Evolutionary conservation across 2,329 filamentous ascomycete genomes (phyloP).

Genomic region (Penicillium sp.): DNA sequence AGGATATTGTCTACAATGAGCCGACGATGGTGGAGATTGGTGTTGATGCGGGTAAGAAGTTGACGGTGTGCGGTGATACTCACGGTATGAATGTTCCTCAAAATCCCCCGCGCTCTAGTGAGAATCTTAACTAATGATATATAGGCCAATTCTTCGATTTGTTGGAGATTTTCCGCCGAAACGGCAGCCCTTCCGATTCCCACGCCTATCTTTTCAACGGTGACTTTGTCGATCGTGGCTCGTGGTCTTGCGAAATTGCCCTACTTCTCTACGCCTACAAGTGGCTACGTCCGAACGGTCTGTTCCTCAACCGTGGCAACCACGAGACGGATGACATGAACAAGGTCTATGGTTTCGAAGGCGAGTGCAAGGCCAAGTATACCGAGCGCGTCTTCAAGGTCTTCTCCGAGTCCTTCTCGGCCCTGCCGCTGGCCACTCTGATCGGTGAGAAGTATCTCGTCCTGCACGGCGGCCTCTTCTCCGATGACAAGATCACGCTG

Average conservation of each 20-base stretch:
- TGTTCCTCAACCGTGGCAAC: slow-evolving; percentile 97
- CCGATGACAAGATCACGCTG: slow-evolving; percentile 84
- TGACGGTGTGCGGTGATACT: slow-evolving; percentile 97
- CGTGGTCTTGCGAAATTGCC: slow-evolving; percentile 97
- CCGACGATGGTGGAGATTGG: slow-evolving; percentile 95
- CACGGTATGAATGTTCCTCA: slow-evolving; percentile 65
- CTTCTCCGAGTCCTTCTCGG: slow-evolving; percentile 97
- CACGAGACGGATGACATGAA: slow-evolving; percentile 99
- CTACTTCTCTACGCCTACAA: slow-evolving; percentile 95
- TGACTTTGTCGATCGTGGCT: slow-evolving; percentile 96
- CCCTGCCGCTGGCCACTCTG: slow-evolving; percentile 85
- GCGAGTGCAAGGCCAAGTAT: slow-evolving; percentile 98
- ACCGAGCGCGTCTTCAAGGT: slow-evolving; percentile 94
- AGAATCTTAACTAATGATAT: slow-evolving; percentile 5
- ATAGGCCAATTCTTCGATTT: slow-evolving; percentile 97
- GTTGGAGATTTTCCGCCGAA: slow-evolving; percentile 91
- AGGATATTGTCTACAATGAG: slow-evolving; percentile 87
- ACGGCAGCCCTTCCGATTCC: slow-evolving; percentile 80
- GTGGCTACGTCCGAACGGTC: slow-evolving; percentile 82
- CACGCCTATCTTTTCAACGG: slow-evolving; percentile 98
- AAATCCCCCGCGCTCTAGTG: background rate
- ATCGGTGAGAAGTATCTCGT: slow-evolving; percentile 90
- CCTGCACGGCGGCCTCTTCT: slow-evolving; percentile 93
- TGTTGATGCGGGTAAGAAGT: slow-evolving; percentile 72
- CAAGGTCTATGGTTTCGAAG: slow-evolving; percentile 95